These are phyloP conservation scores for Monosporascus sp. DNA, from an alignment of 2,329 filamentous ascomycete genomes.

Conservation along the genomic window DNA sequence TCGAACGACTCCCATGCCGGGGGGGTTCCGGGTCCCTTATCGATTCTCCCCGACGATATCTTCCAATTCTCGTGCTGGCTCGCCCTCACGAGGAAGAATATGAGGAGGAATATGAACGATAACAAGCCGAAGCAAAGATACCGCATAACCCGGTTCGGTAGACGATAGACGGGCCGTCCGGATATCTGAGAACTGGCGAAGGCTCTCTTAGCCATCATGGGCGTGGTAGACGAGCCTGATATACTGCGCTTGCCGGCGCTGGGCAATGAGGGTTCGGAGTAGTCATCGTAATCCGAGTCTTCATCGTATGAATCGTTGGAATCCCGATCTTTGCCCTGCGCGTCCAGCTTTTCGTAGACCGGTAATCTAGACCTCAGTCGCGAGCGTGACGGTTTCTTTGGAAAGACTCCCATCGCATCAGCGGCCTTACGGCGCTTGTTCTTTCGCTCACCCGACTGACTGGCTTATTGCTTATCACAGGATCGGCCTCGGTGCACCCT, in stretches of 20 bases:
- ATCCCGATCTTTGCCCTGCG: conserved; percentile 43
- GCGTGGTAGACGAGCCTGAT: conserved; percentile 35
- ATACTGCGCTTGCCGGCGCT: conserved; percentile 47
- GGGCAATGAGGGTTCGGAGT: conserved; percentile 38
- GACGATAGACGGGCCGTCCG: conserved; percentile 44
- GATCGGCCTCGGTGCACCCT: no score
- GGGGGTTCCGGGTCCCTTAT: conserved; percentile 51
- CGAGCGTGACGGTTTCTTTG: conserved; percentile 41
- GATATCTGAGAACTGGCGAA: conserved; percentile 27
- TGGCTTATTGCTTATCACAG: no score
- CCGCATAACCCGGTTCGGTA: conserved; percentile 69
- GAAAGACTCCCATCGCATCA: conserved; percentile 43
- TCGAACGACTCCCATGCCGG: conserved; percentile 79
- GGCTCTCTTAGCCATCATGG: conserved; percentile 39
- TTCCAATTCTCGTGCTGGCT: conserved; percentile 65
- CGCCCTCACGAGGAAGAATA: conserved; percentile 67
- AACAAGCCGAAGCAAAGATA: conserved; percentile 73
- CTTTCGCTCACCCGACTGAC: no score
- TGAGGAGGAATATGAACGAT: conserved; percentile 67
- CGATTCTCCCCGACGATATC: conserved; percentile 48
- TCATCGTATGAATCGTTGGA: conserved; percentile 45
- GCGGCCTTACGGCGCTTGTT: background rate
- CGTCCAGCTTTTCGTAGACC: conserved; percentile 41
- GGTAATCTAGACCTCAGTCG: conserved; percentile 43
- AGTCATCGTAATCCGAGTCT: conserved; percentile 33